Conservation (phyloP, 129 eudicot species). For the Flaveria sonorensis region DNA sequence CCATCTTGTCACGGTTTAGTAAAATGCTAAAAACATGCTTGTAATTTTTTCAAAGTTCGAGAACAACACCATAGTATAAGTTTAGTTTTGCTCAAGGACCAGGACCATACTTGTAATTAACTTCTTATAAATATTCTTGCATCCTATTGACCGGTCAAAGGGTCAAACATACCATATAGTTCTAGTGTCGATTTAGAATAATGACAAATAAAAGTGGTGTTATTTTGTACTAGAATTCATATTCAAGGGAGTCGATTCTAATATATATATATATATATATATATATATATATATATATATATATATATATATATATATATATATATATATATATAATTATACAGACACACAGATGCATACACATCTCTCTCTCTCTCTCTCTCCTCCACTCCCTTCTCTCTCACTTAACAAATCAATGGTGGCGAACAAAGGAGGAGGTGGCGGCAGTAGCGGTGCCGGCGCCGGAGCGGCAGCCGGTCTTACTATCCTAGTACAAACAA, state of each 20-base stretch:
- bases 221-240: not conserved
- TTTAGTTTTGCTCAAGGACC: too few relatives aligned
- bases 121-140: too few relatives aligned
- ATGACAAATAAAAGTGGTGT: not conserved
- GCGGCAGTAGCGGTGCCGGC: not conserved
- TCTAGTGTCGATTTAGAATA: not conserved
- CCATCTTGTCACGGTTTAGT: too few relatives aligned
- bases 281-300: conserved; percentile 26
- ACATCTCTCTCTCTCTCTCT: not conserved
- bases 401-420: conserved; percentile 40
- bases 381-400: conserved; percentile 3
- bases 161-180: too few relatives aligned
- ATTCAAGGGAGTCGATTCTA: not conserved
- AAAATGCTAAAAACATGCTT: too few relatives aligned
- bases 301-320: conserved; percentile 25
- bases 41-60: too few relatives aligned
- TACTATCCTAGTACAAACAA: conserved; percentile 13
- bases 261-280: conserved; percentile 16
- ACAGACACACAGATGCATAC: not conserved
- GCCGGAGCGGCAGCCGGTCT: not conserved
- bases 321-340: conserved; percentile 13
- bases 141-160: too few relatives aligned
- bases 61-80: too few relatives aligned
- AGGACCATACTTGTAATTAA: too few relatives aligned
- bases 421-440: conserved; percentile 36